Base-by-base conservation (phyloP, 192 early-diverging fungal genomes). In the Backusella parvicylindrica region DNA sequence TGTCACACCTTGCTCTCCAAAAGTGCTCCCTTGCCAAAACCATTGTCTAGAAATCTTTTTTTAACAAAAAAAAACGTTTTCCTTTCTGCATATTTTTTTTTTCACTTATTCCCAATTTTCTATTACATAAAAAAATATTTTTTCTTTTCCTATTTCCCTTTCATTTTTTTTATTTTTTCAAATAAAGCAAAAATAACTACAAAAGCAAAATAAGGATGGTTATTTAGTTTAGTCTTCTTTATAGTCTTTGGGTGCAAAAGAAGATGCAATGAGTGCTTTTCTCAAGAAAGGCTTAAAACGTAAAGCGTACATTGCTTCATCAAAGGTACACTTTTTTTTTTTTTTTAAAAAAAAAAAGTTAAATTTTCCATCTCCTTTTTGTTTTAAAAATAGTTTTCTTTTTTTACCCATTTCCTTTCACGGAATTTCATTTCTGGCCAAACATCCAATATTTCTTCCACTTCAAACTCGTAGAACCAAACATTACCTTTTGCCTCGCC, bases 401-500 rank as follows among this genome's bases (percentile, higher is more conserved):
- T n/a, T n/a, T 16, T 72, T 77, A 77, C 76, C 76, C 76, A 77
- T 56, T 66, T 38, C n/a, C 76, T 31, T 68, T 77, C 41, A 26
- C 76, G 40, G 31, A 72, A 66, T 18, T 73, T 73, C 76, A 75
- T 84, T 76, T 89, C 88, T 1, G 88, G 88, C 87, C 87, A 89
- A 12, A 47, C 60, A 9, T 86, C 81, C 53, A 84, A 75, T 41
- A 88, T 74, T 38, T 77, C 75, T 9, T 84, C 73, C 3, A 89
- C 87, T 38, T 88, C 80, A 79, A 89, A 81, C 67, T 88, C 88
- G 74, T 82, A 83, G 79, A 89, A 72, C 75, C 72, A 81, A 78
- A 87, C 72, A 66, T 75, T 16, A n/a, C 76, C 36, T 70, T 86
- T 49, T 78, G 65, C 41, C 78, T 12, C 9, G 31, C 70, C 72